These are phyloP conservation scores for Rhodocollybia butyracea DNA, from an alignment of 768 basidiomycete species.

Conservation along the genomic window DNA sequence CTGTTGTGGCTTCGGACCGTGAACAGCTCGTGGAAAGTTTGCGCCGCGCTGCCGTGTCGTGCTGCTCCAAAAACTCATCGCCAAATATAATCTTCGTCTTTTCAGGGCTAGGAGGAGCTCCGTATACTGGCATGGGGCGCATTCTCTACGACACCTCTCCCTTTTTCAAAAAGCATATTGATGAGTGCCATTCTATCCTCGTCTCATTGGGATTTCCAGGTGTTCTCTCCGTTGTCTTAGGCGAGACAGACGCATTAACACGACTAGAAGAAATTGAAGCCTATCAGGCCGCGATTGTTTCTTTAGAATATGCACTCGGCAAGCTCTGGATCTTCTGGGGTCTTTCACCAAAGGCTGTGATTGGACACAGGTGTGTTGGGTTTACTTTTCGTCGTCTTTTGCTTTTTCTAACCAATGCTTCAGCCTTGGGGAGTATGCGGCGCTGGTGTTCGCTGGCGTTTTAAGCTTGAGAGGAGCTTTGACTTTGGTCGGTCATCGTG, in stretches of 20 bases:
- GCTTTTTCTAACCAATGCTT: background rate
- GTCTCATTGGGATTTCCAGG: constrained; percentile 46
- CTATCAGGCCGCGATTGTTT: constrained; percentile 53
- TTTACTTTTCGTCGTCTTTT: background rate
- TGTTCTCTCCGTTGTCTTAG: constrained; percentile 41
- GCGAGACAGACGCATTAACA: constrained; percentile 17
- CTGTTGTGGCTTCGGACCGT: constrained; percentile 39
- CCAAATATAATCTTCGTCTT: constrained; percentile 52
- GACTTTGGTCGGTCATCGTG: constrained; percentile 52
- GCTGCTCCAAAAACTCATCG: background rate
- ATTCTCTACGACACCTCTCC: constrained; percentile 48
- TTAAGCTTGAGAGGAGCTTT: constrained; percentile 56
- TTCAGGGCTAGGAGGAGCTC: constrained; percentile 61
- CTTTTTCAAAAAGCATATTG: constrained; percentile 48
- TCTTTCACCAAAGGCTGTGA: constrained; percentile 52
- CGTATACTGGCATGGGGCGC: constrained; percentile 58
- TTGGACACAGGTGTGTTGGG: constrained; percentile 65
- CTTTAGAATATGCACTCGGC: constrained; percentile 61
- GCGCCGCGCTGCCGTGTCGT: constrained; percentile 23
- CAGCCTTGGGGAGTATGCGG: constrained; percentile 77
- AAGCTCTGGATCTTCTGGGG: constrained; percentile 72
- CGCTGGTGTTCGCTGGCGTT: constrained; percentile 60
- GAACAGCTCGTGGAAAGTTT: constrained; percentile 49
- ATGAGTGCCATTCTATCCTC: constrained; percentile 56
- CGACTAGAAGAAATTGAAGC: constrained; percentile 39